These are phyloP conservation scores for Paecilomyces sp. DNA, from an alignment of 2,329 filamentous ascomycete species.

Conservation along the genomic window DNA sequence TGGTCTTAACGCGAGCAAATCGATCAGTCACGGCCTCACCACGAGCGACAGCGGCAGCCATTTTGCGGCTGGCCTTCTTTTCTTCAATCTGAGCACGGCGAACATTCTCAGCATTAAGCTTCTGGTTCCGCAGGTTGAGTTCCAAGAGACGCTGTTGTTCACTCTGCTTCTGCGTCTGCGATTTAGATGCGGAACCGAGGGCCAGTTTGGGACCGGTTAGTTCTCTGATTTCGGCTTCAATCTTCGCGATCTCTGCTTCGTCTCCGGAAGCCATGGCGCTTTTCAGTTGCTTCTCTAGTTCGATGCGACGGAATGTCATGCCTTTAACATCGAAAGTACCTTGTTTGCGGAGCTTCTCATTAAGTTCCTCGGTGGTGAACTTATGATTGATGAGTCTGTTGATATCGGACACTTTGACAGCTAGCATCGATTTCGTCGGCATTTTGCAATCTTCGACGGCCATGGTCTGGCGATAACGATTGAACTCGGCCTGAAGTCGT, in stretches of 20 bases:
- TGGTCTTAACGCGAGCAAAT: conserved; percentile 57
- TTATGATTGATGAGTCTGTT: conserved; percentile 68
- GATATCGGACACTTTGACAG: conserved; percentile 71
- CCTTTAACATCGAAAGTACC: conserved; percentile 60
- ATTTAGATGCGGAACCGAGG: conserved; percentile 60
- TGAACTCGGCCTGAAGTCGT: conserved; percentile 60
- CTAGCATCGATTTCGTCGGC: conserved; percentile 64
- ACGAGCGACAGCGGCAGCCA: conserved; percentile 54
- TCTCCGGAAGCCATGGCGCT: conserved; percentile 61
- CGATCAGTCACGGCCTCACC: conserved; percentile 53
- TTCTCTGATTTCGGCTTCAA: conserved; percentile 43
- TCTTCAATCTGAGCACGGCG: conserved; percentile 84
- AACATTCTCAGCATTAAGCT: conserved; percentile 80
- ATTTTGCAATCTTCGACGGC: conserved; percentile 63
- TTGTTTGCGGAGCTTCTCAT: conserved; percentile 67
- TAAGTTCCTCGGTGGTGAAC: conserved; percentile 78
- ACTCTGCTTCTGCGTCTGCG: conserved; percentile 45
- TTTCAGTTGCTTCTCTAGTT: conserved; percentile 58
- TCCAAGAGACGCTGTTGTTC: conserved; percentile 79
- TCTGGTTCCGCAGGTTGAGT: conserved; percentile 77
- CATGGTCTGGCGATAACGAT: conserved; percentile 70
- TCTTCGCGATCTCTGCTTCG: conserved; percentile 45
- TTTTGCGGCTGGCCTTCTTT: conserved; percentile 55
- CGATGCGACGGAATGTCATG: conserved; percentile 60
- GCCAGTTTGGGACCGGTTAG: conserved; percentile 57